A percentile compares a stretch with the other conserved stretches of the same genome.
Evolutionary conservation across 2,329 filamentous ascomycete genomes (phyloP).

Genomic region (Aureobasidium leucospermi): DNA sequence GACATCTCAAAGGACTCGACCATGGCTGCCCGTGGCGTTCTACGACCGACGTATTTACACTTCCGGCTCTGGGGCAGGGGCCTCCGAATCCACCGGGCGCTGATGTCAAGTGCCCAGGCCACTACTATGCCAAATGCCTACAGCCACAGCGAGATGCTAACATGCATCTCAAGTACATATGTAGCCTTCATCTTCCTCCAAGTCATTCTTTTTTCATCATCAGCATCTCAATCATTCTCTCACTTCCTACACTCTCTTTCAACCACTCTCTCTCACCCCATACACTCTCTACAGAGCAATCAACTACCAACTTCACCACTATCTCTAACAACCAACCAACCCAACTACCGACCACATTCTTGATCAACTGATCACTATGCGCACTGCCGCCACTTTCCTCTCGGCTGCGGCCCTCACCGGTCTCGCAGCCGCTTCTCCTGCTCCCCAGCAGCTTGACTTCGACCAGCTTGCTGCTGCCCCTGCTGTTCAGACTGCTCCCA

Average conservation of each 20-base stretch:
- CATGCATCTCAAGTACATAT: slow-evolving; percentile 2
- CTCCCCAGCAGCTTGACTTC: slow-evolving; percentile 20
- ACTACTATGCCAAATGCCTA: not conserved
- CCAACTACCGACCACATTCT: not conserved
- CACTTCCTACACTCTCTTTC: not conserved
- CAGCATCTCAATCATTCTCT: slow-evolving; percentile 13
- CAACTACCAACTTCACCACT: not conserved
- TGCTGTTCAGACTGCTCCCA: slow-evolving; percentile 17
- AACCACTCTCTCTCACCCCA: not conserved
- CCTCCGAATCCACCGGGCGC: not conserved
- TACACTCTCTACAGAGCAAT: slow-evolving; percentile 9
- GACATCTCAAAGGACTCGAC: slow-evolving; percentile 1
- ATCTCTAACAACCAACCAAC: not conserved
- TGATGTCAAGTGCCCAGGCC: slow-evolving; percentile 6
- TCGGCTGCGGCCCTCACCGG: slow-evolving; percentile 19
- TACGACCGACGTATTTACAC: not conserved
- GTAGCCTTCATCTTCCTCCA: slow-evolving; percentile 3
- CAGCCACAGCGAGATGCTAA: not conserved
- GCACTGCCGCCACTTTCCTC: slow-evolving; percentile 14
- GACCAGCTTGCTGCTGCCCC: slow-evolving; percentile 19
- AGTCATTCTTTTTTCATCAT: slow-evolving; percentile 10
- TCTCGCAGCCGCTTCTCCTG: slow-evolving; percentile 19
- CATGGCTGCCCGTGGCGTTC: not conserved
- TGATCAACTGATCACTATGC: slow-evolving; percentile 10
- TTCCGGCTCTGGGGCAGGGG: not conserved